A percentile compares a stretch with the other conserved stretches of the same genome.
Conservation (phyloP, 441 rosid genomes). For the Biscutella laevigata region DNA sequence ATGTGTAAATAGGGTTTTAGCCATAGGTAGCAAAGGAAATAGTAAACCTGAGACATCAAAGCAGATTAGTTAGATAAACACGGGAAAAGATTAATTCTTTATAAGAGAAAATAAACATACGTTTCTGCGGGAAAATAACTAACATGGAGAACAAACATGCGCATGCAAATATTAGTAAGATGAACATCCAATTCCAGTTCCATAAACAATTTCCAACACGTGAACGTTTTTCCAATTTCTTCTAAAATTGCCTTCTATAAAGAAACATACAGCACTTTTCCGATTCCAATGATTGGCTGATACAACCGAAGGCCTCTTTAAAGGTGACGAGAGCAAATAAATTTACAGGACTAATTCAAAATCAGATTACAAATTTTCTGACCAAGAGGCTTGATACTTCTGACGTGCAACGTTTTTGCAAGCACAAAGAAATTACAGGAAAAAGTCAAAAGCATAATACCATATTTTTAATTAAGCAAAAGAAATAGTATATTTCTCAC, state of each 20-base stretch:
- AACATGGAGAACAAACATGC: conserved; percentile 12
- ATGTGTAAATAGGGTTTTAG: conserved; percentile 62
- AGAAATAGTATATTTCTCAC: conserved; percentile 30
- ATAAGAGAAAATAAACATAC: conserved; percentile 9
- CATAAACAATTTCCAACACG: conserved; percentile 1
- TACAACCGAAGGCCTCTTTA: background rate
- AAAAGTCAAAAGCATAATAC: background rate
- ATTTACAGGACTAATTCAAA: conserved; percentile 1
- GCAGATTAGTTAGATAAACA: conserved; percentile 9
- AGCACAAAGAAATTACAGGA: conserved; percentile 17
- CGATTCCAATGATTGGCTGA: background rate
- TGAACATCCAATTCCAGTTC: conserved; percentile 8
- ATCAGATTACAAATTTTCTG: conserved; percentile 8
- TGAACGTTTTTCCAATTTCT: conserved; percentile 7
- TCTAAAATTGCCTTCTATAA: conserved; percentile 6
- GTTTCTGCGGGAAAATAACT: background rate
- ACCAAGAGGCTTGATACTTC: conserved; percentile 54
- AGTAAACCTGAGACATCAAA: conserved; percentile 41
- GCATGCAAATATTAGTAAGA: conserved; percentile 9
- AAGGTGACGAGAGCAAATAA: background rate
- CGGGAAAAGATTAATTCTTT: conserved; percentile 7
- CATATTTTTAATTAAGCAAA: background rate
- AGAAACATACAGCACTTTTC: conserved; percentile 3
- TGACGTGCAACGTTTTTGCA: conserved; percentile 49
- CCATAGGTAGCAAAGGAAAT: conserved; percentile 58